Percentiles rank a stretch among this genome's conserved stretches.
Conservation (phyloP, 495 filamentous ascomycete species). For the Penicillium parvum region DNA sequence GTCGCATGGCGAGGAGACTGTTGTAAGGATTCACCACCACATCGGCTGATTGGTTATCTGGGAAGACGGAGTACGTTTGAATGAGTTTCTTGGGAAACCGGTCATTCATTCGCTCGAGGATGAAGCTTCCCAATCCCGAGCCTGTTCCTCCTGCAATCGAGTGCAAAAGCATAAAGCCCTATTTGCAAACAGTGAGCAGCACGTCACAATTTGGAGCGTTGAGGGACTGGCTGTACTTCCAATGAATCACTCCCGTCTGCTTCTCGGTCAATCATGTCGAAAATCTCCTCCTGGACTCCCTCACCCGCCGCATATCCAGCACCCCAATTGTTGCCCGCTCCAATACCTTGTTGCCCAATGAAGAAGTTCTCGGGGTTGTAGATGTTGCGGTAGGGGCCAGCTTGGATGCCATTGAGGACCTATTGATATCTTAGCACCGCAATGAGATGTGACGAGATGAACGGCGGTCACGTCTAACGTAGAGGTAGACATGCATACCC, state of each 20-base stretch:
- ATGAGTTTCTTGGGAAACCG: slow-evolving; percentile 98
- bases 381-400: slow-evolving; percentile 90
- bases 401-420: slow-evolving; percentile 90
- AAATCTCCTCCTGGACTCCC: slow-evolving; percentile 88
- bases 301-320: slow-evolving; percentile 92
- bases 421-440: slow-evolving; percentile 23
- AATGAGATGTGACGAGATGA: background rate
- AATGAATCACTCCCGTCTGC: slow-evolving; percentile 96
- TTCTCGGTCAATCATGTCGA: slow-evolving; percentile 99
- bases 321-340: slow-evolving; percentile 97
- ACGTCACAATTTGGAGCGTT: background rate
- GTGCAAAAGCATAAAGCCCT: slow-evolving; percentile 97
- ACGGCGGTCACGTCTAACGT: background rate
- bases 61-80: slow-evolving; percentile 98
- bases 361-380: slow-evolving; percentile 99
- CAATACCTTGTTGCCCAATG: slow-evolving; percentile 82
- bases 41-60: slow-evolving; percentile 80
- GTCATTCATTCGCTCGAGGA: slow-evolving; percentile 95
- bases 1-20: slow-evolving; percentile 84
- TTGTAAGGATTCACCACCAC: slow-evolving; percentile 99
- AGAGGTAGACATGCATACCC: slow-evolving; percentile 48
- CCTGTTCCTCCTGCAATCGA: slow-evolving; percentile 97
- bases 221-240: slow-evolving; percentile 52
- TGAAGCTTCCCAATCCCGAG: slow-evolving; percentile 87
- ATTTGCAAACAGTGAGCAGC: background rate